Evolutionary conservation across 2,329 filamentous ascomycete species (phyloP).

Genomic region (Penicillium sp.): DNA sequence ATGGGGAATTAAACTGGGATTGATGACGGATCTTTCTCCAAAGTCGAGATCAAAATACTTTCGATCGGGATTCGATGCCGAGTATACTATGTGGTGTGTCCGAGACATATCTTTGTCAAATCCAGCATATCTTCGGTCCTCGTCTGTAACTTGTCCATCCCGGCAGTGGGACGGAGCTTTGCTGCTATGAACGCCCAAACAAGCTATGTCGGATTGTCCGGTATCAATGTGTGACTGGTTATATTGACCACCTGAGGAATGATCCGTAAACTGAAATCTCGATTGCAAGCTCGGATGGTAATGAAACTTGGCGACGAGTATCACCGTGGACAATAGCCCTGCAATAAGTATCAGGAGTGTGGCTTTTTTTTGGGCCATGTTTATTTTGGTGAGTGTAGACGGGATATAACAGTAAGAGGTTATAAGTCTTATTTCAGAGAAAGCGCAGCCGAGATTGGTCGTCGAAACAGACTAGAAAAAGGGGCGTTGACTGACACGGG

Average conservation of each 20-base stretch:
- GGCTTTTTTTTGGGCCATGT: conserved; percentile 1
- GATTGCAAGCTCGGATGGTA: background rate
- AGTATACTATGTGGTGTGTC: conserved; percentile 43
- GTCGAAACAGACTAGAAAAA: background rate
- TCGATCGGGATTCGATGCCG: conserved; percentile 45
- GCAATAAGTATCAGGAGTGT: conserved; percentile 3
- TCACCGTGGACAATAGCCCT: conserved; percentile 1
- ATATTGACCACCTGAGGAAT: background rate
- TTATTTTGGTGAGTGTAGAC: background rate
- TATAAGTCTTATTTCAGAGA: background rate
- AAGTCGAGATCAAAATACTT: conserved; percentile 54
- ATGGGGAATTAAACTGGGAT: conserved; percentile 60
- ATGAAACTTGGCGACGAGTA: background rate
- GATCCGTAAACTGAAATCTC: background rate
- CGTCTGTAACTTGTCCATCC: background rate
- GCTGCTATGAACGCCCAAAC: background rate
- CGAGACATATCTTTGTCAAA: conserved; percentile 3
- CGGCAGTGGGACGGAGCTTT: background rate
- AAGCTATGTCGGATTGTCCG: background rate
- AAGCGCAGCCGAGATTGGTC: background rate
- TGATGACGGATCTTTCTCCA: conserved; percentile 43
- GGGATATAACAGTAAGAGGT: background rate
- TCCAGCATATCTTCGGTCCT: background rate
- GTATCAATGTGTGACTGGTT: background rate
- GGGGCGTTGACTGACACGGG: background rate